These are phyloP conservation scores for Drechslera avenae DNA, from an alignment of 2,329 filamentous ascomycete species.

Conservation along the genomic window DNA sequence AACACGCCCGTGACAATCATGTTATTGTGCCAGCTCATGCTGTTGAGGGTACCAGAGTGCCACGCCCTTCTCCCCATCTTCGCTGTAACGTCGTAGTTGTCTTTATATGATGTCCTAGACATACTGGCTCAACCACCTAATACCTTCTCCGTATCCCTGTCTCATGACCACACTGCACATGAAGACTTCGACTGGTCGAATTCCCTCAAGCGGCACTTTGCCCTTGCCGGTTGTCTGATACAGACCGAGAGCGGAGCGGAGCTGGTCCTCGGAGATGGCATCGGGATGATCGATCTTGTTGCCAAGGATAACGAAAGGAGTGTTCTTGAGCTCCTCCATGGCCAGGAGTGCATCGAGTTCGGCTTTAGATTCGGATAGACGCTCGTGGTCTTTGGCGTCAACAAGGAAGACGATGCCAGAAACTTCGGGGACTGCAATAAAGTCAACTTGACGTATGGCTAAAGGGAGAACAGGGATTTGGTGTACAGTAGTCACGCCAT, in stretches of 20 bases:
- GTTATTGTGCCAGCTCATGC: conserved; percentile 8
- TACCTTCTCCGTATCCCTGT: conserved; percentile 65
- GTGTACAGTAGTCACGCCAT: conserved; percentile 48
- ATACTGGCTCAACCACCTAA: conserved; percentile 51
- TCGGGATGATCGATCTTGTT: conserved; percentile 99
- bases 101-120: conserved; percentile 31
- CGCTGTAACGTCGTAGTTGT: background rate
- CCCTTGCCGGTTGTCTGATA: conserved; percentile 67
- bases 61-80: background rate
- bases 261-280: conserved; percentile 92
- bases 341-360: conserved; percentile 91
- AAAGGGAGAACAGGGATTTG: background rate
- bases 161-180: conserved; percentile 99
- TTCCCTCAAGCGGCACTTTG: conserved; percentile 46
- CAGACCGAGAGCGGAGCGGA: conserved; percentile 87
- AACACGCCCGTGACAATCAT: conserved; percentile 14
- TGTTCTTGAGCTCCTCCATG: conserved; percentile 96
- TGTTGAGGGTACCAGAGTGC: background rate
- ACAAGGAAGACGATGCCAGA: conserved; percentile 93
- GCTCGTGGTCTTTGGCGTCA: conserved; percentile 96
- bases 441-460: conserved; percentile 8
- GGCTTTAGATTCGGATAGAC: conserved; percentile 90
- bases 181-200: conserved; percentile 80
- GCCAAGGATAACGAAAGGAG: conserved; percentile 92
- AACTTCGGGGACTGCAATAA: conserved; percentile 42